phyloP scores from a whole-genome alignment of 139 green algal species.

The Tetradesmus lagerheimii region DNA sequence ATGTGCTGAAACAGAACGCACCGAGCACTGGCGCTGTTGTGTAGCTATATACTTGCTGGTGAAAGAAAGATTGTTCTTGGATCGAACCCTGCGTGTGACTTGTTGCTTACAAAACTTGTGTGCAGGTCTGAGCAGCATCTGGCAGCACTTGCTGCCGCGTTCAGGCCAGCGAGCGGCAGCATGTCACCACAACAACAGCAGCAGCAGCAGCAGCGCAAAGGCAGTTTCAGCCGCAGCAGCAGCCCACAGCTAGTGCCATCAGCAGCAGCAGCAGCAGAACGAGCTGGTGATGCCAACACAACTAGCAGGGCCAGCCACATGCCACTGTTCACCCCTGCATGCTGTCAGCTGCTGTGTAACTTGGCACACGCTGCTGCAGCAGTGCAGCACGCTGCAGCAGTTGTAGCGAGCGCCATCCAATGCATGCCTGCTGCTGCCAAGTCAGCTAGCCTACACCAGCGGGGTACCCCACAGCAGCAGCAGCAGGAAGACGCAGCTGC shows the following conservation, averaged over 20 bases:
- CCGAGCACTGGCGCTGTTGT: too few species aligned
- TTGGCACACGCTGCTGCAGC: not conserved
- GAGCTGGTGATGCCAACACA: not conserved
- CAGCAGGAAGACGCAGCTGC: not conserved
- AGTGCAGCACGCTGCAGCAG: not conserved
- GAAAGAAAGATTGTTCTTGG: too few species aligned
- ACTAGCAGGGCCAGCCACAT: not conserved
- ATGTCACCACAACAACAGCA: not conserved
- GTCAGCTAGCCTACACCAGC: not conserved
- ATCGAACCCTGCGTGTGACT: too few species aligned
- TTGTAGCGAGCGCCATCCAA: not conserved
- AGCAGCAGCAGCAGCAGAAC: not conserved
- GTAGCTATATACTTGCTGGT: too few species aligned
- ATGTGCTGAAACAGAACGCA: too few species aligned
- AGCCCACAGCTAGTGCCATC: not conserved
- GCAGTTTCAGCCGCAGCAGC: not conserved
- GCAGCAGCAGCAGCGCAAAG: not conserved
- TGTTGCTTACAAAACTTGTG: not conserved
- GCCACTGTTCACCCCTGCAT: not conserved
- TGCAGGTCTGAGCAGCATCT: slow-evolving; percentile 15
- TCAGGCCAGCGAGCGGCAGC: not conserved
- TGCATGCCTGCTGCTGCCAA: not conserved
- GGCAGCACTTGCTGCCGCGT: not conserved
- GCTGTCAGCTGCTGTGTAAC: not conserved
- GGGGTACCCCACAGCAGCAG: not conserved